phyloP scores from a whole-genome alignment of 371 early-diverging fungal genomes.

The Mucor indicus region DNA sequence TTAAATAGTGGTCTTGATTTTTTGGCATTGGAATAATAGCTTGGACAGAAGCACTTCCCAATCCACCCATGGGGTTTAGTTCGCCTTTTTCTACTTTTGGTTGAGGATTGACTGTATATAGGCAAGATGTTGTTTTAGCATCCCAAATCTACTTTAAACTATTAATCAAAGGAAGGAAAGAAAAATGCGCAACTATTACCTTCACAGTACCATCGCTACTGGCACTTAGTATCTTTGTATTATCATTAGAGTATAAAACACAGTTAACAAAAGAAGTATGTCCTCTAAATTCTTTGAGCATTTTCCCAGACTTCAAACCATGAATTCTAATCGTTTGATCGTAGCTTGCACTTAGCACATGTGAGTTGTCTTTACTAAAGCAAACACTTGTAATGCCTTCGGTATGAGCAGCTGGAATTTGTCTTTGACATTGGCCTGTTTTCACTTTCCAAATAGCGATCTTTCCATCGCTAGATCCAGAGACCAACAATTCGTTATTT shows the following conservation, averaged over 20 bases:
- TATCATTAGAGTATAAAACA: slow-evolving; percentile 69
- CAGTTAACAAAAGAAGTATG: slow-evolving; percentile 86
- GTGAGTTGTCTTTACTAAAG: slow-evolving; percentile 73
- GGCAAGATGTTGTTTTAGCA: slow-evolving; percentile 34
- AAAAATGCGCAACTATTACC: slow-evolving; percentile 33
- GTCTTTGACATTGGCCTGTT: slow-evolving; percentile 71
- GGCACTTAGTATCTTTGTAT: slow-evolving; percentile 66
- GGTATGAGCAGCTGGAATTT: slow-evolving; percentile 79
- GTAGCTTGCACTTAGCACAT: slow-evolving; percentile 78
- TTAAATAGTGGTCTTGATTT: slow-evolving; percentile 59
- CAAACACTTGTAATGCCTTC: slow-evolving; percentile 79
- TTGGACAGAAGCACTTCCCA: slow-evolving; percentile 27
- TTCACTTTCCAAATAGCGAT: slow-evolving; percentile 84
- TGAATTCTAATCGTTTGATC: slow-evolving; percentile 81
- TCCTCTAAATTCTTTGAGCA: slow-evolving; percentile 85
- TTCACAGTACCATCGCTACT: slow-evolving; percentile 88
- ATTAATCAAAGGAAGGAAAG: neutral
- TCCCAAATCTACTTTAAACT: slow-evolving; percentile 64
- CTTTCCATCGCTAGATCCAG: slow-evolving; percentile 84
- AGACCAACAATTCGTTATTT: slow-evolving; percentile 78
- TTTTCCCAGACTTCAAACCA: slow-evolving; percentile 85
- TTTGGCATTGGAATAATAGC: slow-evolving; percentile 42
- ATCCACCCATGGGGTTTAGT: slow-evolving; percentile 25
- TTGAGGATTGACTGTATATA: slow-evolving; percentile 25
- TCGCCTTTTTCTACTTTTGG: slow-evolving; percentile 18